Evolutionary conservation across 176 grass and related monocot species (phyloP).

Genomic region (Aegilops tauschii): DNA sequence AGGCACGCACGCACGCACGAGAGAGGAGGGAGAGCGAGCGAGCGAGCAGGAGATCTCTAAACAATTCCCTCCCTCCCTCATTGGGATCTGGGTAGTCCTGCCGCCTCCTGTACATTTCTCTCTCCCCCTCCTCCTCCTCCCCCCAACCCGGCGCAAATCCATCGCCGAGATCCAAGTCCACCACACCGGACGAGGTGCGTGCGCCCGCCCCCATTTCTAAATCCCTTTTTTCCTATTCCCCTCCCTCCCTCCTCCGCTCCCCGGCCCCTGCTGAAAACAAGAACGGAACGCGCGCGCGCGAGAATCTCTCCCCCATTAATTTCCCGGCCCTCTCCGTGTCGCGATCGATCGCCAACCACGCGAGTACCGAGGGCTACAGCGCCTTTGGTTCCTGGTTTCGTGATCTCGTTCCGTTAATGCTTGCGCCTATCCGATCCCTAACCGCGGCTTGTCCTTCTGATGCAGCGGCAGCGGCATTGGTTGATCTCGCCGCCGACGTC

Average conservation of each 20-base stretch:
- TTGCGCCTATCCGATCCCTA: background rate
- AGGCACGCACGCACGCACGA: background rate
- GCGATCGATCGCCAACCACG: background rate
- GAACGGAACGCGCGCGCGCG: background rate
- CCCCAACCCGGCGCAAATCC: conserved; percentile 54
- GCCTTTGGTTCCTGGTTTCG: background rate
- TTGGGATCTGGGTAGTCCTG: conserved; percentile 41
- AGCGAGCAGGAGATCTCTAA: background rate
- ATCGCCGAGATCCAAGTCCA: conserved; percentile 50
- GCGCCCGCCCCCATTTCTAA: background rate
- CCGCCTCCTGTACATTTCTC: background rate
- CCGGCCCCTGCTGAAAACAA: background rate
- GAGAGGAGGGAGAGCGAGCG: background rate
- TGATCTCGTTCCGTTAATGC: conserved; percentile 5
- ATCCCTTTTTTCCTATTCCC: background rate
- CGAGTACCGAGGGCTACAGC: background rate
- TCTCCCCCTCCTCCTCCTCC: conserved; percentile 9
- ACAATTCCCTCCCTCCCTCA: conserved; percentile 20
- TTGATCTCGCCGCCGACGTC: conserved; percentile 15
- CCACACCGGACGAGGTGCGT: conserved; percentile 41
- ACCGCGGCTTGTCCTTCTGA: background rate
- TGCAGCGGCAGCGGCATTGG: conserved; percentile 19
- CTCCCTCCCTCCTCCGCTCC: background rate
- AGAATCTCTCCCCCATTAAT: background rate
- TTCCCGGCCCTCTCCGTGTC: background rate